phyloP scores from a whole-genome alignment of 257 asterid species.

The Capsicum rhomboideum region DNA sequence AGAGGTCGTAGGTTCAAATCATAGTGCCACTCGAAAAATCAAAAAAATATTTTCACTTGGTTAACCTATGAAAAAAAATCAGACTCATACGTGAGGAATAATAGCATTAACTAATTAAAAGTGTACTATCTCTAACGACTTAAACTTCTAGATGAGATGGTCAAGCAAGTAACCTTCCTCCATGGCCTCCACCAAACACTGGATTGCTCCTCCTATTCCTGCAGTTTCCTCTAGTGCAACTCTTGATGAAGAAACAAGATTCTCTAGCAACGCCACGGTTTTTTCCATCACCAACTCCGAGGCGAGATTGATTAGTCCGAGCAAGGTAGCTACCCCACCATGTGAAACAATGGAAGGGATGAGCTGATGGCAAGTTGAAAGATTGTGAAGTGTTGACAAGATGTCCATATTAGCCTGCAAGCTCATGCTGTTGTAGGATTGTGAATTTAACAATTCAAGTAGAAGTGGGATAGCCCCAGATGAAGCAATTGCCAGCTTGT shows the following conservation, averaged over 20 bases:
- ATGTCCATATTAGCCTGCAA: slow-evolving; percentile 49
- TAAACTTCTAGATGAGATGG: neutral
- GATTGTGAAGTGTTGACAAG: slow-evolving; percentile 57
- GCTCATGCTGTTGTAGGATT: slow-evolving; percentile 20
- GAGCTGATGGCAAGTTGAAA: slow-evolving; percentile 43
- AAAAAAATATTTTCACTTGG: neutral
- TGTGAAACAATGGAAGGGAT: slow-evolving; percentile 34
- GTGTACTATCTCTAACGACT: neutral
- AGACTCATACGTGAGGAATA: neutral
- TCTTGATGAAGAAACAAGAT: slow-evolving; percentile 44
- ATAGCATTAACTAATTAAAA: neutral
- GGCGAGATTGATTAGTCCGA: slow-evolving; percentile 18
- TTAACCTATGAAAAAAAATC: neutral
- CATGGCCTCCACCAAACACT: slow-evolving; percentile 57
- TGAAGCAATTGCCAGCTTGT: slow-evolving; percentile 54
- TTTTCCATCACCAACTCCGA: slow-evolving; percentile 43
- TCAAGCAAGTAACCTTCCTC: slow-evolving; percentile 49
- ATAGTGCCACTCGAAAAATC: neutral
- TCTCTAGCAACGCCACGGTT: slow-evolving; percentile 44
- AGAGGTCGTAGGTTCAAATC: neutral
- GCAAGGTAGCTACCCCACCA: slow-evolving; percentile 32
- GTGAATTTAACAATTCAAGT: slow-evolving; percentile 31
- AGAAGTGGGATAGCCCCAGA: slow-evolving; percentile 52
- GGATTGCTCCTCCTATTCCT: slow-evolving; percentile 33
- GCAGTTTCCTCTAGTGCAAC: slow-evolving; percentile 49